Conservation (phyloP, 148 eudicot genomes). For the Rhododendron henanense region DNA sequence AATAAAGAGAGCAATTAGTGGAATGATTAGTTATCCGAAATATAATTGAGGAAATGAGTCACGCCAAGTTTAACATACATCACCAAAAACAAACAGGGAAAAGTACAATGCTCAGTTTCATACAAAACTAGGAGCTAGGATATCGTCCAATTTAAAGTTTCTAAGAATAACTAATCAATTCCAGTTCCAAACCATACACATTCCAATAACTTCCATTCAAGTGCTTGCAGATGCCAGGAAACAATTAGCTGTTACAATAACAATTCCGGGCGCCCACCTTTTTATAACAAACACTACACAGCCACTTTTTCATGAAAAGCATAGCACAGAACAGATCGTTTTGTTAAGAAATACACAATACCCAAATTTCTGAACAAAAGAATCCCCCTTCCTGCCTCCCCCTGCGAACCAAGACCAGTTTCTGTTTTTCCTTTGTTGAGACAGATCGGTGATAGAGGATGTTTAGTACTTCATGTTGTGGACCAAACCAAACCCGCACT, state of each 20-base stretch:
- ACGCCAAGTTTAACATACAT: neutral
- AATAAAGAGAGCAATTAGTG: neutral
- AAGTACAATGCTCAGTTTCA: neutral
- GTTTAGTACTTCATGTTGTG: neutral
- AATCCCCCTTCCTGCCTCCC: neutral
- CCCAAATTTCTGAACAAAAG: neutral
- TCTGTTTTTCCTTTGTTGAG: neutral
- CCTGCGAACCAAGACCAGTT: neutral
- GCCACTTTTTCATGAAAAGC: neutral
- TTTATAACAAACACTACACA: neutral
- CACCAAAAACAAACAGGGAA: neutral
- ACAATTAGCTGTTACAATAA: neutral
- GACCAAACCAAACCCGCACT: neutral
- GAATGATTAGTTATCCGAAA: neutral
- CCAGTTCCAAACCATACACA: neutral
- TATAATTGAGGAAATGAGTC: neutral
- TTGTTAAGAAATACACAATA: neutral
- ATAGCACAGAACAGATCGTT: neutral
- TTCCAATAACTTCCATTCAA: neutral
- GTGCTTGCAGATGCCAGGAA: neutral
- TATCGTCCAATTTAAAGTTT: neutral
- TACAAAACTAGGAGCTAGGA: neutral
- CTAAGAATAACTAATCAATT: neutral
- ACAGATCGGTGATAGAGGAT: neutral
- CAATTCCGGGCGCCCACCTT: neutral